Conservation (phyloP, 176 grass and related monocot species). For the Melocanna baccifera region DNA sequence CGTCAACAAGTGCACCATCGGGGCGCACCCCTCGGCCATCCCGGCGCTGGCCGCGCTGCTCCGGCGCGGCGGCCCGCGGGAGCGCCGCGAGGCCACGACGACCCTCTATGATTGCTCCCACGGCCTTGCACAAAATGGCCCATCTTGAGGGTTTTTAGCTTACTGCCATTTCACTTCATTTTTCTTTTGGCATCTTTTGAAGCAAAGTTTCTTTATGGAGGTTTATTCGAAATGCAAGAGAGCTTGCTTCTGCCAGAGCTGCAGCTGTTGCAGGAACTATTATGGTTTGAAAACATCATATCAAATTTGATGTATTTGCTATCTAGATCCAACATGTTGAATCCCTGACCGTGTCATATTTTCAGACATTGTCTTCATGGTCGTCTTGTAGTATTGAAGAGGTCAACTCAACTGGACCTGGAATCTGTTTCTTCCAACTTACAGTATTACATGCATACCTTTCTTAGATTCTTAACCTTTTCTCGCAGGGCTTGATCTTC, state of each 20-base stretch:
- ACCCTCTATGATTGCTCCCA: slow-evolving; percentile 81
- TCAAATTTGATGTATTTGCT: no score
- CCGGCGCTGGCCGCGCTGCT: slow-evolving; percentile 55
- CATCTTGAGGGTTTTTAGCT: slow-evolving; percentile 71
- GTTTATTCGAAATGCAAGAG: no score
- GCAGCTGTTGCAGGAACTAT: no score
- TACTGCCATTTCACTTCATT: no score
- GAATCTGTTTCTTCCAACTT: slow-evolving; percentile 94
- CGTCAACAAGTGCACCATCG: slow-evolving; percentile 93
- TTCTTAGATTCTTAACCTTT: background rate
- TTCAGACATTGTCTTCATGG: slow-evolving; percentile 84
- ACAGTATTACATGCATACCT: slow-evolving; percentile 3
- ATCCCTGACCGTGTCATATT: no score
- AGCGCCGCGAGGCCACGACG: slow-evolving; percentile 72
- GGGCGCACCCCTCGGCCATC: slow-evolving; percentile 61
- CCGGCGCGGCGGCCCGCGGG: slow-evolving; percentile 41
- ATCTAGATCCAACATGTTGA: no score
- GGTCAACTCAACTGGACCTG: slow-evolving; percentile 72
- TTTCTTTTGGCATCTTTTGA: no score
- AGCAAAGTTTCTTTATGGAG: no score
- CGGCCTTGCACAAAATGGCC: slow-evolving; percentile 94
- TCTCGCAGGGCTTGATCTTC: background rate
- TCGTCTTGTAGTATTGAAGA: slow-evolving; percentile 78
- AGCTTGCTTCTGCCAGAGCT: no score
- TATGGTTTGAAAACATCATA: no score